Base-by-base conservation (phyloP, 768 basidiomycete species). In the Xerocomellus intermedius region DNA sequence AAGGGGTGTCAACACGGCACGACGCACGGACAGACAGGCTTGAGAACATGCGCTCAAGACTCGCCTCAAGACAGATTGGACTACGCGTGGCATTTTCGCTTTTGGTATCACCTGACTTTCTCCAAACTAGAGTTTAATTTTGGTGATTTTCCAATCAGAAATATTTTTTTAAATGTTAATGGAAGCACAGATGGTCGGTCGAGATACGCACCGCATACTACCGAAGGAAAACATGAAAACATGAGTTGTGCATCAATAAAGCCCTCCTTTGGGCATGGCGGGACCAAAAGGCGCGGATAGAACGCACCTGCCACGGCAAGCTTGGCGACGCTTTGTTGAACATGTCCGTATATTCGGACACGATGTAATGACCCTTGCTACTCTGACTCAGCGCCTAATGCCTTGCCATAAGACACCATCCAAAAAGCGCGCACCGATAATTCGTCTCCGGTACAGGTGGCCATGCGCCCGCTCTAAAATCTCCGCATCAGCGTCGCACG, bases 401-500 rank as follows among this genome's bases (percentile, higher is more conserved):
- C 48, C 16, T 48, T 9, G 24, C 28, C 43, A 42, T 7, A 19
- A 39, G 10, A 43, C 21, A 24, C 19, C 13, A 35, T 5, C n/a
- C 9, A 19, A 54, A 52, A 17, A 42, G 42, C 21, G 65, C 78
- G 50, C 47, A 89, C 89, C 90, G 80, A 68, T 91, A 93, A 62
- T 92, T 91, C 22, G 75, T 75, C 51, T 85, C 84, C 2, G 91
- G 89, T 30, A 78, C 72, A 28, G 90, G 91, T 6, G 90, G 90
- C 90, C 90, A 93, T 58, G 82, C 80, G 4, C 82, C 82, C 9
- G 77, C 74, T 9, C 88, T 90, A 67, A 36, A 57, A 33, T 21
- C 38, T 55, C 35, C 9, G 8, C 6, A 13, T 59, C 38, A 57
- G 55, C 42, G 2, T n/a, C 24, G 44, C 35, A 58, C 36, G 24